Evolutionary conservation across 2,329 filamentous ascomycete species (phyloP).

Genomic region (Fusarium miscanthi): DNA sequence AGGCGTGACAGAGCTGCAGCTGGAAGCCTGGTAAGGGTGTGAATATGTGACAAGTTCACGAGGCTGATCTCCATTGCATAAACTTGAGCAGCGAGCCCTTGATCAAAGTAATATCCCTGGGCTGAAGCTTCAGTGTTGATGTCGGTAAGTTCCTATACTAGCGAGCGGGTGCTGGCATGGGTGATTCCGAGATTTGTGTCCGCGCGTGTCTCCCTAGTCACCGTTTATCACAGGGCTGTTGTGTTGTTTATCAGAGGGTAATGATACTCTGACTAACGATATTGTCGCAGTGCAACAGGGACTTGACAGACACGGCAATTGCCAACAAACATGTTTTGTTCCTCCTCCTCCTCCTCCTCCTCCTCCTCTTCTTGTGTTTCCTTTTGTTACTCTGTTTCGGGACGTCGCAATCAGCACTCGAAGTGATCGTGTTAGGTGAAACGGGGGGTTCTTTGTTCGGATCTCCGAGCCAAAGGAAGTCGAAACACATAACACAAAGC

Average conservation of each 20-base stretch:
- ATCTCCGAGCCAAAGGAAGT: neutral
- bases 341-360: neutral
- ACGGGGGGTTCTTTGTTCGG: neutral
- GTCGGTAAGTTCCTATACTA: constrained; percentile 19
- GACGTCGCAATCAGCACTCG: neutral
- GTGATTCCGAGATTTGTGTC: constrained; percentile 36
- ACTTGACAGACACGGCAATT: neutral
- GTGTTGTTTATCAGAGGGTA: neutral
- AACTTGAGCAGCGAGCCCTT: constrained; percentile 29
- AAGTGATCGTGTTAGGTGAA: neutral
- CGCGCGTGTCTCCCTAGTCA: constrained; percentile 13
- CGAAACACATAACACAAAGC: constrained; percentile 27
- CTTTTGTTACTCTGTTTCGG: neutral
- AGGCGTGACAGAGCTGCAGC: neutral
- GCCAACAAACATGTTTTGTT: neutral
- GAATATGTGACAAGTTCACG: constrained; percentile 1
- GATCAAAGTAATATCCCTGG: constrained; percentile 40
- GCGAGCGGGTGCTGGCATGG: constrained; percentile 27
- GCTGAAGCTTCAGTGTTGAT: constrained; percentile 42
- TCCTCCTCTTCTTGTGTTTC: neutral
- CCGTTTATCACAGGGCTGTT: constrained; percentile 16
- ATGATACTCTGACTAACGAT: constrained; percentile 2
- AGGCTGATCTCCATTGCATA: constrained; percentile 26
- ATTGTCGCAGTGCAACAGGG: neutral
- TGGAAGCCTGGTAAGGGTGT: neutral